Percentiles rank a stretch among this genome's conserved stretches.
Conservation (phyloP, 129 eudicot species). For the Flaveria bidentis region DNA sequence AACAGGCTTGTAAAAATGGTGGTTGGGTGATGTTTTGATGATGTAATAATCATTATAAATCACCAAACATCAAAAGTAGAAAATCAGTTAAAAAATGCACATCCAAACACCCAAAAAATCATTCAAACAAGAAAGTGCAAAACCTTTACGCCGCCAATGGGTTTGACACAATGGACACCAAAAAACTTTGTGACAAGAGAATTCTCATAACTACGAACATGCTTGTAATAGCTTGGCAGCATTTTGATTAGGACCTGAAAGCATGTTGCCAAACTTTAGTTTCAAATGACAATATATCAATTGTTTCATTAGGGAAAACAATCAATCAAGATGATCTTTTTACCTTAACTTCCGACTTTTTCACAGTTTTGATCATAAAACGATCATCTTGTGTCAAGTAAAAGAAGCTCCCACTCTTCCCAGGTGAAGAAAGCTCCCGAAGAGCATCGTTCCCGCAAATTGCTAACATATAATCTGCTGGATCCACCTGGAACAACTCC, state of each 20-base stretch:
- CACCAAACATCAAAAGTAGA: not conserved
- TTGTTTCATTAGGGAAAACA: not conserved
- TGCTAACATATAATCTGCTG: conserved; percentile 97
- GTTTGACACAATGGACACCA: conserved; percentile 97
- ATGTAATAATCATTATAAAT: no score
- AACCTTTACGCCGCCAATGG: conserved; percentile 93
- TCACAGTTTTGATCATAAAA: conserved; percentile 96
- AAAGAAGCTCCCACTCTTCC: conserved; percentile 97
- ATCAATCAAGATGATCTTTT: not conserved
- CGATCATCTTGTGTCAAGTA: conserved; percentile 23
- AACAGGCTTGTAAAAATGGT: no score
- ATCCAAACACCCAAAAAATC: not conserved
- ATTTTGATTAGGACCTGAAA: conserved; percentile 82
- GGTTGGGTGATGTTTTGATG: no score
- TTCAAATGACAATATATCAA: not conserved
- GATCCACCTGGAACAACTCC: conserved; percentile 88
- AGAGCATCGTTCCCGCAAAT: conserved; percentile 96
- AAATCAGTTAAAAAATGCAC: conserved; percentile 9
- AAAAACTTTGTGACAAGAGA: conserved; percentile 90
- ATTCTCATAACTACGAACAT: conserved; percentile 75
- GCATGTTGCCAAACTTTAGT: conserved; percentile 19
- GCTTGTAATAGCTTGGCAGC: conserved; percentile 92
- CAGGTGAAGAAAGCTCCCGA: conserved; percentile 95
- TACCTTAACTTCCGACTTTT: conserved; percentile 99
- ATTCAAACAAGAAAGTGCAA: not conserved